phyloP scores from a whole-genome alignment of 2,329 filamentous ascomycete genomes.

The Orbilia oligospora region DNA sequence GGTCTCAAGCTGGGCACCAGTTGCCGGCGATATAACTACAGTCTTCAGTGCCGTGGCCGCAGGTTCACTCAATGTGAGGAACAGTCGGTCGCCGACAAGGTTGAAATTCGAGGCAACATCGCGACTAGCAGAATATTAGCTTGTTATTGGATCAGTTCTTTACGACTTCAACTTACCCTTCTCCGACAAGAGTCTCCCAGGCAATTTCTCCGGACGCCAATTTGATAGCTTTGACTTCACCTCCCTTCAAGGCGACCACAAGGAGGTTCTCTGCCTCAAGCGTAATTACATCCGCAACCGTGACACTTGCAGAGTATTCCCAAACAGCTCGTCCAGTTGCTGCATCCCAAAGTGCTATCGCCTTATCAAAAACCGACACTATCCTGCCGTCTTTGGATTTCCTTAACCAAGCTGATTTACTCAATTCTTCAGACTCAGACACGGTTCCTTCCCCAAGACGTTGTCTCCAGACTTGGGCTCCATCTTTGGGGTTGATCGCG shows the following conservation, averaged over 20 bases:
- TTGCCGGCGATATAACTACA: slow-evolving; percentile 51
- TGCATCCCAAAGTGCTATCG: slow-evolving; percentile 86
- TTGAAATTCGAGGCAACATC: slow-evolving; percentile 56
- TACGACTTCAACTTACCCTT: slow-evolving; percentile 76
- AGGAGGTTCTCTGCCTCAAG: slow-evolving; percentile 77
- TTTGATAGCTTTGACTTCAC: slow-evolving; percentile 79
- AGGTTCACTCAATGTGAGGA: slow-evolving; percentile 45
- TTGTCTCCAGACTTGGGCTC: slow-evolving; percentile 88
- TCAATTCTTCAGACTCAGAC: slow-evolving; percentile 58
- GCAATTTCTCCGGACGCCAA: slow-evolving; percentile 79
- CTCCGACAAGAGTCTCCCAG: slow-evolving; percentile 82
- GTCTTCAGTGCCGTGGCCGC: slow-evolving; percentile 37
- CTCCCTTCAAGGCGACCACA: slow-evolving; percentile 77
- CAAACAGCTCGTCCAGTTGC: slow-evolving; percentile 84
- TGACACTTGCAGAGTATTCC: slow-evolving; percentile 74
- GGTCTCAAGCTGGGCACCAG: slow-evolving; percentile 50
- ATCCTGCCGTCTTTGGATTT: slow-evolving; percentile 84
- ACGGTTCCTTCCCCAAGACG: slow-evolving; percentile 72
- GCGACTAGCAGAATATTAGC: slow-evolving; percentile 40
- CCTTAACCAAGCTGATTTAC: slow-evolving; percentile 72
- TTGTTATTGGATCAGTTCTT: neutral
- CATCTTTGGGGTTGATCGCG: slow-evolving; percentile 89
- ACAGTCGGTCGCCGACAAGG: slow-evolving; percentile 34
- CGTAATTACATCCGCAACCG: slow-evolving; percentile 83
- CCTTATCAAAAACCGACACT: slow-evolving; percentile 78